Percentiles rank a stretch among this genome's conserved stretches.
phyloP scores from a whole-genome alignment of 2,329 filamentous ascomycete genomes.

The Periconia sp. region DNA sequence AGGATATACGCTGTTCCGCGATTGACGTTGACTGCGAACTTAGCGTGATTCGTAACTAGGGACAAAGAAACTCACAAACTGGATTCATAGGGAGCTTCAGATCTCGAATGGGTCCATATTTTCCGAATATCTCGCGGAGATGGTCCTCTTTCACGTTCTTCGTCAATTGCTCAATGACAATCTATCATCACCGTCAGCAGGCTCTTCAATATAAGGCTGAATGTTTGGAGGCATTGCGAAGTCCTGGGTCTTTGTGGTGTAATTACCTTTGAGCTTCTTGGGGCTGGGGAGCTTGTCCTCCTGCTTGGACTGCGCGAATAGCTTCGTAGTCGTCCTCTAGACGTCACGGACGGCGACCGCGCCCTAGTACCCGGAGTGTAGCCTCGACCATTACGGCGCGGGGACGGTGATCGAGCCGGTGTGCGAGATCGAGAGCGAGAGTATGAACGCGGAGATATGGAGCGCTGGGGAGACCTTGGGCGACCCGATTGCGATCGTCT shows the following conservation, averaged over 20 bases:
- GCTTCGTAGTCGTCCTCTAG: conserved; percentile 38
- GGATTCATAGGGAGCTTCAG: conserved; percentile 90
- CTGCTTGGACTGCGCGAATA: conserved; percentile 43
- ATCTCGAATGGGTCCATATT: conserved; percentile 84
- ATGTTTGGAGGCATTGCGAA: neutral
- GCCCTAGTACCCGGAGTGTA: conserved; percentile 35
- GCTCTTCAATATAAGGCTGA: conserved; percentile 6
- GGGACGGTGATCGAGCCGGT: conserved; percentile 23
- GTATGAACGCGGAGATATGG: conserved; percentile 45
- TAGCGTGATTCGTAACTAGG: conserved; percentile 8
- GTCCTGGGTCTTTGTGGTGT: neutral
- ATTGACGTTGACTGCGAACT: conserved; percentile 76
- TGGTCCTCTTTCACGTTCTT: conserved; percentile 93
- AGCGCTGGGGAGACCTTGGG: conserved; percentile 42
- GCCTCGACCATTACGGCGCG: conserved; percentile 47
- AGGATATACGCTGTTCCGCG: conserved; percentile 93
- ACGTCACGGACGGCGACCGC: conserved; percentile 21
- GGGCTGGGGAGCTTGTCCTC: conserved; percentile 39
- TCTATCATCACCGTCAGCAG: conserved; percentile 61
- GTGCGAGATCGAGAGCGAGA: conserved; percentile 27
- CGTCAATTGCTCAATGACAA: conserved; percentile 93
- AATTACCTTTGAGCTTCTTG: conserved; percentile 47
- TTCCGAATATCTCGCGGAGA: conserved; percentile 87
- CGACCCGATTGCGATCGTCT: conserved; percentile 27
- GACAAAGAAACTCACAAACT: conserved; percentile 66